Evolutionary conservation across 179 eudicot species (phyloP).

Genomic region (Beta macrorhiza): DNA sequence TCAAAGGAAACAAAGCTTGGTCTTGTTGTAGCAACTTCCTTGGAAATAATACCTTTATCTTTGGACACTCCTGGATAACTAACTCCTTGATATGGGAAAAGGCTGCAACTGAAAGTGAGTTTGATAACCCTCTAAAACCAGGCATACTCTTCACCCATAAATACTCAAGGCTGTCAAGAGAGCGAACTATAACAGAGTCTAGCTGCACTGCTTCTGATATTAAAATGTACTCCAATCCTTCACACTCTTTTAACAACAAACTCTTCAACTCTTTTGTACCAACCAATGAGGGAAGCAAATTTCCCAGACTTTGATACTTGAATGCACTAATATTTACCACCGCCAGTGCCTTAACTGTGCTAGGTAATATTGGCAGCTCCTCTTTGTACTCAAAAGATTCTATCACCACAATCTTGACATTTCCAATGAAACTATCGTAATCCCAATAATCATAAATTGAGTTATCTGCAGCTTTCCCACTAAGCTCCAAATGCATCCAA

Average conservation of each 20-base stretch:
- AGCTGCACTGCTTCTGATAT: background rate
- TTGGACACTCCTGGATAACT: no score
- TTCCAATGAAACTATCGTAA: rapidly evolving
- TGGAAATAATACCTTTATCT: no score
- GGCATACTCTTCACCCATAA: no score
- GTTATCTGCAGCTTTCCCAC: no score
- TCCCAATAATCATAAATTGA: no score
- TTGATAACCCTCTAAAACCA: background rate
- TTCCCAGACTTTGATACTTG: background rate
- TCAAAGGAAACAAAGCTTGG: background rate
- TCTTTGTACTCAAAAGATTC: no score
- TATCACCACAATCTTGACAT: background rate
- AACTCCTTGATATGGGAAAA: no score
- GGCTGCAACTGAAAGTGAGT: no score
- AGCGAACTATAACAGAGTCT: no score
- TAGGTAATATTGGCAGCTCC: background rate
- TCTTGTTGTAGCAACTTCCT: no score
- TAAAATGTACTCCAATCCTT: background rate
- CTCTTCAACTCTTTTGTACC: background rate
- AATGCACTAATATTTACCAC: background rate
- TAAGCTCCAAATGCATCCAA: no score
- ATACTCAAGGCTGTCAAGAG: background rate
- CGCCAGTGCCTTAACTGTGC: background rate
- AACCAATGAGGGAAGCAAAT: background rate
- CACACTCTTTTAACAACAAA: background rate